A percentile compares a stretch with the other conserved stretches of the same genome.
phyloP scores from a whole-genome alignment of 768 basidiomycete species.

The Dentipellis fragilis region DNA sequence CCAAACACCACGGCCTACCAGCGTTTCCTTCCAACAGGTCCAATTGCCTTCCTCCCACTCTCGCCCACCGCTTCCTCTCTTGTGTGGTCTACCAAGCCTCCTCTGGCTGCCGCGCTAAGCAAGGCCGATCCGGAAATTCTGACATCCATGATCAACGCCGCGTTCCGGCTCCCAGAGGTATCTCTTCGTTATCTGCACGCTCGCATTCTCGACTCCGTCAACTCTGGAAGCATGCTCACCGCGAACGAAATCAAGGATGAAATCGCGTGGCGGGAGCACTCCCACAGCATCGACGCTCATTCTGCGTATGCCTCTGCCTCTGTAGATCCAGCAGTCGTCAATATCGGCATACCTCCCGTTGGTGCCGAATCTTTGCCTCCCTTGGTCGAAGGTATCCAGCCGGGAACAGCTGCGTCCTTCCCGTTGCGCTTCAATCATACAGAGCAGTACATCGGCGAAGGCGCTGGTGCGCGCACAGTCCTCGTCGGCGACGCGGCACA shows the following conservation, averaged over 20 bases:
- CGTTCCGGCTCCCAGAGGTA: constrained; percentile 73
- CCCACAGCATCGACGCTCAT: constrained; percentile 52
- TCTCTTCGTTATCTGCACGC: constrained; percentile 61
- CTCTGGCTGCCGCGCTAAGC: constrained; percentile 63
- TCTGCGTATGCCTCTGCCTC: constrained; percentile 53
- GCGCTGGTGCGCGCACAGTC: constrained; percentile 56
- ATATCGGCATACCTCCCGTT: constrained; percentile 45
- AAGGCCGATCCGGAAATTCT: constrained; percentile 55
- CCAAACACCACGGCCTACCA: constrained; percentile 84
- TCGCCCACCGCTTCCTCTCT: constrained; percentile 71
- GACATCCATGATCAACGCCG: constrained; percentile 75
- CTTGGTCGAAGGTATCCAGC: constrained; percentile 58
- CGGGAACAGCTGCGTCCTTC: constrained; percentile 76
- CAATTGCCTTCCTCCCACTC: constrained; percentile 90
- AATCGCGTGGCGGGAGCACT: constrained; percentile 61
- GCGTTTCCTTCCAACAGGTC: constrained; percentile 89
- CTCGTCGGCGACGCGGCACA: constrained; percentile 96
- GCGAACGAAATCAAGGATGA: constrained; percentile 45
- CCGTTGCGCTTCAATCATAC: constrained; percentile 83
- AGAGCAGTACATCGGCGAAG: constrained; percentile 76
- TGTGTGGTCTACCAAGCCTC: constrained; percentile 88
- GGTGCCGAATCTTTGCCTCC: constrained; percentile 67
- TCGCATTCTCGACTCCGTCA: constrained; percentile 46
- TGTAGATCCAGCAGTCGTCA: constrained; percentile 14
- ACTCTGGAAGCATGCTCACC: constrained; percentile 35